Evolutionary conservation across 805 yeast species (phyloP).

Genomic region (Candida ipomoeae): DNA sequence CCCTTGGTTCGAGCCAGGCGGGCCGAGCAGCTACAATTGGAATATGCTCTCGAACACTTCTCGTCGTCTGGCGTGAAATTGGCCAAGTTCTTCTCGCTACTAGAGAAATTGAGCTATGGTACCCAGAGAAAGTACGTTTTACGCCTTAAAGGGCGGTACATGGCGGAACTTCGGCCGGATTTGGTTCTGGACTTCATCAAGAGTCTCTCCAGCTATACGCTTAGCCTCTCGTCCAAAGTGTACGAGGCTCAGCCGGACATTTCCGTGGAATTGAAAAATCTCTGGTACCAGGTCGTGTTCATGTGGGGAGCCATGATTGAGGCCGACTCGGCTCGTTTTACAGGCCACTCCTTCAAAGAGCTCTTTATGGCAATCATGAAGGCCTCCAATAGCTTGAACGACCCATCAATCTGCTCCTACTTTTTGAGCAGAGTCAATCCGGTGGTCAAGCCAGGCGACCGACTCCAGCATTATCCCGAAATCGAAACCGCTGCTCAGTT

Average conservation of each 20-base stretch:
- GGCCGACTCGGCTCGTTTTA: not conserved
- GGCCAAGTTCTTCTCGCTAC: slow-evolving; percentile 22
- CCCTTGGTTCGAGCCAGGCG: not conserved
- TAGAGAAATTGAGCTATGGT: slow-evolving; percentile 12
- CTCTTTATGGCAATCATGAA: not conserved
- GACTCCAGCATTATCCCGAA: not conserved
- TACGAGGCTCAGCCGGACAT: not conserved
- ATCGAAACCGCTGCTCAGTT: not conserved
- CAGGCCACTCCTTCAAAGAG: slow-evolving; percentile 4
- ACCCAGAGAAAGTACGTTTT: slow-evolving; percentile 15
- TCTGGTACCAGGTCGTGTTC: slow-evolving; percentile 11
- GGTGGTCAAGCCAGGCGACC: slow-evolving; percentile 5
- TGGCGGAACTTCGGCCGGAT: not conserved
- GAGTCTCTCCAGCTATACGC: slow-evolving; percentile 16
- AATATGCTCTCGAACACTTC: slow-evolving; percentile 20
- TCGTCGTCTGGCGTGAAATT: slow-evolving; percentile 17
- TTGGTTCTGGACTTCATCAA: slow-evolving; percentile 10
- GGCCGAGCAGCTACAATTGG: slow-evolving; percentile 8
- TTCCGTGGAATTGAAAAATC: slow-evolving; percentile 1
- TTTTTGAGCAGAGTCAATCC: slow-evolving; percentile 8
- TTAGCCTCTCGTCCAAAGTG: slow-evolving; percentile 2
- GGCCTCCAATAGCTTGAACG: not conserved
- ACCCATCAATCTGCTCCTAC: slow-evolving; percentile 4
- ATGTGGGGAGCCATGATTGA: slow-evolving; percentile 16
- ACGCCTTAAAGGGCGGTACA: slow-evolving; percentile 8